Conservation (phyloP, 345 rosid species). For the Eucalyptus rudis region DNA sequence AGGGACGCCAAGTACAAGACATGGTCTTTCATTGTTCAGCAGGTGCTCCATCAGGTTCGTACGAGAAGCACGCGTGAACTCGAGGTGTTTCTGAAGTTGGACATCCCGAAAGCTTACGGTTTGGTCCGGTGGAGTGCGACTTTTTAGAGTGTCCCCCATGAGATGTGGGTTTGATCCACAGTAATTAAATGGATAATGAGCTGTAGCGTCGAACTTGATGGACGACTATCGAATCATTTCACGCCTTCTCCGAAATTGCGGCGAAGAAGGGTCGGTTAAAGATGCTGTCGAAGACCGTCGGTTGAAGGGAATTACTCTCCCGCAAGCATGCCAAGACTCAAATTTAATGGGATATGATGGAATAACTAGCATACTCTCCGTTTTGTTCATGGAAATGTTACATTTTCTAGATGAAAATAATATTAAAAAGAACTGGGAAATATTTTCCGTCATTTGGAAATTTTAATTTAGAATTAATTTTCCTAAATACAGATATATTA, state of each 20-base stretch:
- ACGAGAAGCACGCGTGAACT: background rate
- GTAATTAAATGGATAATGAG: background rate
- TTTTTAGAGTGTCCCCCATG: background rate
- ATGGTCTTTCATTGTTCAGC: background rate
- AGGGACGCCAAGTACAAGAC: background rate
- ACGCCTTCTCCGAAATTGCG: background rate
- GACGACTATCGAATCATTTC: background rate
- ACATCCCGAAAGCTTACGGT: background rate
- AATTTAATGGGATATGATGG: background rate
- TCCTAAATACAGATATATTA: too few relatives aligned
- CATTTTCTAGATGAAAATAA: too few relatives aligned
- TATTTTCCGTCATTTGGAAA: fast-evolving
- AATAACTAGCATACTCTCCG: background rate
- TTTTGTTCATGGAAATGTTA: too few relatives aligned
- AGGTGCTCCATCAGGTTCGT: background rate
- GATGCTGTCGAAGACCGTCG: background rate
- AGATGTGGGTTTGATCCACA: background rate
- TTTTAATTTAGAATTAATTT: too few relatives aligned
- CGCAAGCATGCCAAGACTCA: background rate
- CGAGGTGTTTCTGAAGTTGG: background rate
- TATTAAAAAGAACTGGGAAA: too few relatives aligned
- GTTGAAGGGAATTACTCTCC: fast-evolving
- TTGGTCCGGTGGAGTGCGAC: background rate
- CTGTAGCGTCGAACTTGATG: background rate
- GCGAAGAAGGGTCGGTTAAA: too few relatives aligned